Evolutionary conservation across 73 alveolate species (phyloP).

Genomic region (Symbiodinium natans): DNA sequence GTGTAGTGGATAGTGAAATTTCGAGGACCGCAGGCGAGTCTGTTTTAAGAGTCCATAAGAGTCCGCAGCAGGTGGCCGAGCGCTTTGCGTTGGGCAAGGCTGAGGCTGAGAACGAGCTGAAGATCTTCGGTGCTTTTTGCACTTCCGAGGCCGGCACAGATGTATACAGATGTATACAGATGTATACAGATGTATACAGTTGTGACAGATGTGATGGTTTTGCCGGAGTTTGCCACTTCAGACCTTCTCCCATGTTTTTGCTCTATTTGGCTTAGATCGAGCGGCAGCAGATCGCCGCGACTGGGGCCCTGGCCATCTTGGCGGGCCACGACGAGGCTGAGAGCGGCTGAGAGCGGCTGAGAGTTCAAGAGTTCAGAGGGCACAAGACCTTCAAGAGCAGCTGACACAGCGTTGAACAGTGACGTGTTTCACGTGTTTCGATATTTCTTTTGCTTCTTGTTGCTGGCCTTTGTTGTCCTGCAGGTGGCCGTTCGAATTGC

Average conservation of each 20-base stretch:
- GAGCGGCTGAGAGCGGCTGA: no score
- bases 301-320: background rate
- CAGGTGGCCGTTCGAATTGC: background rate
- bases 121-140: slow-evolving; percentile 75
- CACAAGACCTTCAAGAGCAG: no score
- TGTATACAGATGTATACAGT: no score
- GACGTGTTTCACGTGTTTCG: no score
- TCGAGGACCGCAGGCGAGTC: no score
- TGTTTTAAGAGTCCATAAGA: no score
- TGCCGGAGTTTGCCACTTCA: background rate
- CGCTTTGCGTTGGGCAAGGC: slow-evolving; percentile 77
- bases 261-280: background rate
- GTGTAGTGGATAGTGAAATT: background rate
- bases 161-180: no score
- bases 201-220: no score
- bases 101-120: slow-evolving; percentile 60
- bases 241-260: background rate
- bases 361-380: no score
- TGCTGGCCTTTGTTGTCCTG: no score
- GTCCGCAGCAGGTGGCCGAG: slow-evolving; percentile 40
- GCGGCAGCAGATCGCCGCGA: background rate
- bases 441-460: no score
- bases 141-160: slow-evolving; percentile 52
- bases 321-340: background rate
- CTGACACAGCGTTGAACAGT: no score